Base-by-base conservation (phyloP, 306 rosid species). In the Ochetophila trinervis region DNA sequence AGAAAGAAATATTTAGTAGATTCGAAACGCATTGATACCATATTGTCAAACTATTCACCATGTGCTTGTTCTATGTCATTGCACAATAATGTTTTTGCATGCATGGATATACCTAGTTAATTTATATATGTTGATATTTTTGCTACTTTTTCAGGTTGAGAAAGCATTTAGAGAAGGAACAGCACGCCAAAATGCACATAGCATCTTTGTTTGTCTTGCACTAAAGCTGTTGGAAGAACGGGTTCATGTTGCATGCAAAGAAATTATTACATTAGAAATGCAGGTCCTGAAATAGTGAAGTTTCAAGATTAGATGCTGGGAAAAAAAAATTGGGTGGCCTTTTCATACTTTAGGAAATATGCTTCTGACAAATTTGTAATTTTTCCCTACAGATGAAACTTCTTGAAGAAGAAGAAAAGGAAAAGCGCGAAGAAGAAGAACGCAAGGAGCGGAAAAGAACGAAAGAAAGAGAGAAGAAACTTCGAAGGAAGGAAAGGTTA, bases 111-210 rank as follows among this genome's bases (percentile, higher is more conserved):
- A 48, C n/a, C 44, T 36, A 17, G 32, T 8, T 12, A 54, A 11
- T 68, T 53, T 0, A 0, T 74, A 62, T 22, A 37, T 59, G 9
- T 59, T 65, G 83, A 68, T 53, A 8, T 66, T 27, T 62, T 12
- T 71, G 51, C 55, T 69, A 62, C 72, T 68, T 67, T 77, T 79
- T 76, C 87, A 94, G 99, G 97, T 94, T 73, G 99, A 94, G 74
- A 94, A 94, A 73, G 97, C 99, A 37, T 94, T 94, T 76, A 81
- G 97, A 82, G 99, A 94, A 88, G 99, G 99, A 74, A 94, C 99
- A 51, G 97, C 99, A 8, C 99, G 99, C 76, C 99, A 94, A 90
- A 94, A 94, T 86, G 97, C 99, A 17, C 99, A 94, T 76, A 88
- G 99, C 82, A 88, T 94, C 73, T 94, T 94, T 63, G 97, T 94